These are phyloP conservation scores for Glycine soja DNA, from an alignment of 306 rosid species.

Conservation along the genomic window DNA sequence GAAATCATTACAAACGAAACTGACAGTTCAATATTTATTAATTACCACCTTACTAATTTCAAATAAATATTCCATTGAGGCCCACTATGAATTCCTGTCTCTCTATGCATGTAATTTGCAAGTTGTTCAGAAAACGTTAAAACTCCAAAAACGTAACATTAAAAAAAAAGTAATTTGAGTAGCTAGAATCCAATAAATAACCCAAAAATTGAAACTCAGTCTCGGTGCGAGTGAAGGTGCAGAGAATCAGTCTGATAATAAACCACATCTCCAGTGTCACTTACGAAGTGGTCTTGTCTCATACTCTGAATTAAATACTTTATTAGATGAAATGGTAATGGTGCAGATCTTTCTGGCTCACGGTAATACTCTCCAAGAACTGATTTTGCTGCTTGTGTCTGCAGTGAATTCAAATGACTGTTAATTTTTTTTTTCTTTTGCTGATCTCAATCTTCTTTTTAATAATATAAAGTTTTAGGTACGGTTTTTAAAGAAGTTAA, in stretches of 20 bases:
- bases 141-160: slow-evolving; percentile 12
- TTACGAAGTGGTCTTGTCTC: slow-evolving; percentile 78
- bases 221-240: slow-evolving; percentile 40
- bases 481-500: no score
- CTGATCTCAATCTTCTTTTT: no score
- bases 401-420: slow-evolving; percentile 8
- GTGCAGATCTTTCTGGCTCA: slow-evolving; percentile 85
- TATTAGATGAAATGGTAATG: slow-evolving; percentile 73
- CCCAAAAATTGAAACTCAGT: slow-evolving; percentile 39
- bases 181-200: background rate
- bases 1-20: slow-evolving; percentile 22
- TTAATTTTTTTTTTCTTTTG: background rate
- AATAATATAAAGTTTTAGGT: no score
- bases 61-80: background rate
- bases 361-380: slow-evolving; percentile 86
- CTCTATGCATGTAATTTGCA: background rate
- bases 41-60: background rate
- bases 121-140: background rate
- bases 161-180: background rate
- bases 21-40: slow-evolving; percentile 47
- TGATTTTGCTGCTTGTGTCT: slow-evolving; percentile 81
- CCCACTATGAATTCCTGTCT: slow-evolving; percentile 27
- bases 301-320: slow-evolving; percentile 69
- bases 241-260: slow-evolving; percentile 72
- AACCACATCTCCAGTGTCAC: slow-evolving; percentile 75